Conservation (phyloP, 345 rosid genomes). For the Brassica juncea region DNA sequence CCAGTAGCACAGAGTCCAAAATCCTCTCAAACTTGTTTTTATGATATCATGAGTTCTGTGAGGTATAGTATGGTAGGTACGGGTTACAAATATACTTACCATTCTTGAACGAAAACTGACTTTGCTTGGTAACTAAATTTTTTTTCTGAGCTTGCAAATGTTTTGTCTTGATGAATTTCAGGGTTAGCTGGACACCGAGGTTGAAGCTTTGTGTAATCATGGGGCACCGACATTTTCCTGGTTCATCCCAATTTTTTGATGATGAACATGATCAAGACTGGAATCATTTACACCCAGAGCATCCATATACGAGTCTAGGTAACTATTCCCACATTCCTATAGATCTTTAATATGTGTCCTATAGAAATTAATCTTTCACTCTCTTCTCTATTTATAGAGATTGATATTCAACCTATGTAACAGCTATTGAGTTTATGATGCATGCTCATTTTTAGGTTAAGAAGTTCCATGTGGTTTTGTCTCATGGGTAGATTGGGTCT, state of each 20-base stretch:
- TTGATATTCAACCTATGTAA: constrained; percentile 15
- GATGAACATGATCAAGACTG: constrained; percentile 66
- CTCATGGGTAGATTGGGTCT: constrained; percentile 14
- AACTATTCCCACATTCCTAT: constrained; percentile 16
- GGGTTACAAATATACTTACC: not conserved
- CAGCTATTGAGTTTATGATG: constrained; percentile 18
- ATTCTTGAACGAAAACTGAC: constrained; percentile 3
- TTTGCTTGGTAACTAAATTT: constrained; percentile 1
- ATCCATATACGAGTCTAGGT: constrained; percentile 58
- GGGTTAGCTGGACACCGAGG: constrained; percentile 41
- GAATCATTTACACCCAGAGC: constrained; percentile 66
- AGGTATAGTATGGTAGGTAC: too few species aligned
- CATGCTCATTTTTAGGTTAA: constrained; percentile 15
- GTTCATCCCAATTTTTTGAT: constrained; percentile 55
- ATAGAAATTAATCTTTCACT: not conserved
- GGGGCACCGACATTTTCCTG: constrained; percentile 70
- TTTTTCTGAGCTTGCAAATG: constrained; percentile 8
- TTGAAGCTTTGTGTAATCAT: constrained; percentile 39
- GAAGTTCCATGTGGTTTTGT: constrained; percentile 1
- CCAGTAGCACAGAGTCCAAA: too few species aligned
- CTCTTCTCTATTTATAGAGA: not conserved
- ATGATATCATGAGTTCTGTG: too few species aligned
- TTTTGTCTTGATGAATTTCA: constrained; percentile 34
- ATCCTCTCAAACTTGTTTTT: too few species aligned
- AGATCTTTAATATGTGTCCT: not conserved